Base-by-base conservation (phyloP, 1,284 basidiomycete genomes). In the Coriolopsis trogii region DNA sequence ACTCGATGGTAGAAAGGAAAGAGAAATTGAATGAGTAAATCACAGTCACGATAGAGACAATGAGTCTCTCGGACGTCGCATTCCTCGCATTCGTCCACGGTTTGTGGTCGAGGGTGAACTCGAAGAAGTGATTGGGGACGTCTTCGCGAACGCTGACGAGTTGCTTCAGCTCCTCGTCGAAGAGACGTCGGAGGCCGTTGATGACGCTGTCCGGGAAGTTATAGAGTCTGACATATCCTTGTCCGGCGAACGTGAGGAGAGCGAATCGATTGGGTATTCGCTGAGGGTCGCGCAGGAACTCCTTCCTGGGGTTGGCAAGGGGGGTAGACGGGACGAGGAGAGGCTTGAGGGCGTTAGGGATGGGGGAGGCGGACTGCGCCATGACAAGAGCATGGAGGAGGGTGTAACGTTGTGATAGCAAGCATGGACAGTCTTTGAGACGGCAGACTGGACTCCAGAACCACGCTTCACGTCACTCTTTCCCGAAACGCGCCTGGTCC, bases 41-140 rank as follows among this genome's bases (percentile, higher is more conserved):
- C 58, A 84, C 71, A 36, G 78, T 69, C 47, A 91, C 67, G 49
- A 91, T 79, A 58, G 86, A 80, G 51, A 90, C 69, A 40, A 91
- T 72, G 51, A 91, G 79, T 56, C 79, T 82, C 67, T 91, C 89
- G 23, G 86, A 78, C 26, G 74, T 68, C 46, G 81, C 69, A 58
- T 74, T 82, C 73, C 87, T 90, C 43, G 85, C 71, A 58, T 76
- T 83, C 30, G 79, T 71, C 87, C 87, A 90, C 38, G 87, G 87
- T 67, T 84, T 89, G 21, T 80, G 81, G 29, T 81, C 76, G 30
- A 90, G 74, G 24, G 74, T 68, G 56, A 87, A 85, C 69, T 90
- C 86, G 67, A 74, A 82, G 54, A 86, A 75, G 56, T 81, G 81
- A 44, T 84, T 78, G n/a, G 69, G 57, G 0, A 71, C 59, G 63